phyloP scores from a whole-genome alignment of 805 yeast species.

The Wickerhamiella hasegawae region DNA sequence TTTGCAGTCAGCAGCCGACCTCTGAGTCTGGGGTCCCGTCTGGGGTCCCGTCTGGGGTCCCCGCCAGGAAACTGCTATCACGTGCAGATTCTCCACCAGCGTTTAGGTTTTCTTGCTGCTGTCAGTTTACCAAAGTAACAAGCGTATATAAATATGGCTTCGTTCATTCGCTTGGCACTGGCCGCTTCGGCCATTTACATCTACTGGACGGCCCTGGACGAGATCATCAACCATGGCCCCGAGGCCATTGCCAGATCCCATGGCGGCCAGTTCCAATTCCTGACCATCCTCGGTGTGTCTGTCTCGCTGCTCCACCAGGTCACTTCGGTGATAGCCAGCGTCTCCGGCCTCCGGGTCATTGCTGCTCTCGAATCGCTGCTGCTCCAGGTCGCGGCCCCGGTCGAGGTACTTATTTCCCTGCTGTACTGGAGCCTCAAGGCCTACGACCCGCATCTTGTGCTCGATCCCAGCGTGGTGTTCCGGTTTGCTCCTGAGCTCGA shows the following conservation, averaged over 20 bases:
- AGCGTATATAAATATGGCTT: too few relatives aligned
- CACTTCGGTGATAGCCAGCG: constrained; percentile 19
- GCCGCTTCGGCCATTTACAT: constrained; percentile 8
- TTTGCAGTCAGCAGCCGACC: too few relatives aligned
- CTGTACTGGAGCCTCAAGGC: constrained; percentile 21
- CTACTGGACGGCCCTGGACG: constrained; percentile 10
- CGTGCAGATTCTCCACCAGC: too few relatives aligned
- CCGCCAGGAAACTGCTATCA: too few relatives aligned
- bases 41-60: too few relatives aligned
- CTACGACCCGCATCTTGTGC: constrained; percentile 16
- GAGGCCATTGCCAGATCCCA: constrained; percentile 9
- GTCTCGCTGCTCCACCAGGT: constrained; percentile 12
- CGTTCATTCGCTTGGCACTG: neutral
- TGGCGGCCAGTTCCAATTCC: constrained; percentile 25
- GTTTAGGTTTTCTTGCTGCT: too few relatives aligned
- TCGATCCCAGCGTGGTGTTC: too few relatives aligned
- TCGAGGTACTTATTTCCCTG: constrained; percentile 19
- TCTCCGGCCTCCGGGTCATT: constrained; percentile 14
- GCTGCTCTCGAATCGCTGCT: constrained; percentile 11
- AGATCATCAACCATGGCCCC: constrained; percentile 8
- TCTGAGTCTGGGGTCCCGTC: too few relatives aligned
- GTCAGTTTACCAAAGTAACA: too few relatives aligned
- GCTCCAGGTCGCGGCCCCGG: constrained; percentile 18
- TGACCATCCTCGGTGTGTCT: constrained; percentile 18
- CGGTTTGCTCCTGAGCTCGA: constrained; percentile 17